Base-by-base conservation (phyloP, 768 basidiomycete genomes). In the Pleurotus cornucopiae region DNA sequence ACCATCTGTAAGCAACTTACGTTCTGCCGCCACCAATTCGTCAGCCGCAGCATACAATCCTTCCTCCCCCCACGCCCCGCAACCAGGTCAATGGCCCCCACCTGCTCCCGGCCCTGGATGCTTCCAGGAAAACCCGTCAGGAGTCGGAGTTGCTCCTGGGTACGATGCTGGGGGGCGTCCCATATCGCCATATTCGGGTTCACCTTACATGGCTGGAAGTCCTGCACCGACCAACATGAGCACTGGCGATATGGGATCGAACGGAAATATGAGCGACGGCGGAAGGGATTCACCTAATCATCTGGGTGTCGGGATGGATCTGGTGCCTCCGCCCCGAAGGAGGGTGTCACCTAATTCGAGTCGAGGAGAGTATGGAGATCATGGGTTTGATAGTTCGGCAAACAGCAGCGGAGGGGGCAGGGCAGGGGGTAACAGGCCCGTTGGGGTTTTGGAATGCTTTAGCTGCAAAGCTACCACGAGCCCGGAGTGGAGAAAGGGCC, bases 401-500 rank as follows among this genome's bases (percentile, higher is more conserved):
- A 47, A 16, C 26, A 25, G 46, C n/a, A 37, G 46, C 3, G 21
- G 21, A 26, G 72, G 76, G 20, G 74, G 76, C 20, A 76, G 84
- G 55, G 74, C 68, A 53, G 68, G 73, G 30, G 81, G 85, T 16
- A 89, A 86, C 62, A 80, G 91, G 18, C 91, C 91, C 0, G 76
- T 78, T 52, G 91, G 91, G 0, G 75, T 94, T 14, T 67, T 79
- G 57, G 81, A 81, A 62, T 94, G 91, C 69, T 80, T 84, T 18
- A 90, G 88, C 66, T 94, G 92, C 71, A 88, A 85, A 70, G 85
- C 79, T 9, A 91, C 86, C 5, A 79, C 80, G 6, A 93, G 91
- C 65, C 92, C 92, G 0, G 92, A 94, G 69, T 94, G 92, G 92
- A 76, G 92, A 66, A 94, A 94, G 69, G 92, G 92, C 16, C 90